Conservation (phyloP, 139 green algal species). For the Micractinium conductrix region DNA sequence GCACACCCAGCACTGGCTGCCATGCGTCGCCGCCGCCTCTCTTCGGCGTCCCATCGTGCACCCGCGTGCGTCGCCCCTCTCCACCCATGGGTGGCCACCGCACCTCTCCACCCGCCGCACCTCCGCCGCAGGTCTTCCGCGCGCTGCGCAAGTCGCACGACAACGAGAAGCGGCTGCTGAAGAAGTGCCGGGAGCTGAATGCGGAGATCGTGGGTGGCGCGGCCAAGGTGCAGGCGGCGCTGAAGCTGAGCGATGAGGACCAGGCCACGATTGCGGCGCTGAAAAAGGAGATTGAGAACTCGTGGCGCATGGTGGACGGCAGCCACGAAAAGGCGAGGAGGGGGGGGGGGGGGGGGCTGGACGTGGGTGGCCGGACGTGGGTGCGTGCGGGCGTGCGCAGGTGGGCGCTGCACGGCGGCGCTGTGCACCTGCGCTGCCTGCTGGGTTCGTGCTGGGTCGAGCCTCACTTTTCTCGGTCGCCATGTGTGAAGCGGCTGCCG, state of each 20-base stretch:
- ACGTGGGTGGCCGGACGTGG: no score
- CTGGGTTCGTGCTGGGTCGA: neutral
- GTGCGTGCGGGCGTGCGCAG: no score
- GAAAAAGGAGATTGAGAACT: constrained; percentile 95
- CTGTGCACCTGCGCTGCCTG: neutral
- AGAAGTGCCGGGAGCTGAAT: constrained; percentile 90
- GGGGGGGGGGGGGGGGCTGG: neutral
- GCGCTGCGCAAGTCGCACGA: constrained; percentile 90
- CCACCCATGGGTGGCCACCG: no score
- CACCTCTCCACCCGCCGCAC: no score
- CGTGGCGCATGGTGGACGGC: constrained; percentile 89
- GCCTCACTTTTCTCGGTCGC: no score
- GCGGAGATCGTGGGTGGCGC: constrained; percentile 88
- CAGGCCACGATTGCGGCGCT: constrained; percentile 84
- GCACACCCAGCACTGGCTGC: no score
- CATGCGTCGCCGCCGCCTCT: no score
- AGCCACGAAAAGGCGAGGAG: constrained; percentile 80
- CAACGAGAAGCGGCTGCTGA: constrained; percentile 85
- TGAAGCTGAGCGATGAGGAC: constrained; percentile 94
- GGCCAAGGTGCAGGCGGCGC: constrained; percentile 88
- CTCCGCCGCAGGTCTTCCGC: no score
- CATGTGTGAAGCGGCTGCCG: neutral
- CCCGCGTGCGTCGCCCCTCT: no score
- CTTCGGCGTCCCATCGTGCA: no score
- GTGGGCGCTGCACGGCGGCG: neutral